These are phyloP conservation scores for Baudoinia panamericana DNA, from an alignment of 495 filamentous ascomycete genomes.

Conservation along the genomic window DNA sequence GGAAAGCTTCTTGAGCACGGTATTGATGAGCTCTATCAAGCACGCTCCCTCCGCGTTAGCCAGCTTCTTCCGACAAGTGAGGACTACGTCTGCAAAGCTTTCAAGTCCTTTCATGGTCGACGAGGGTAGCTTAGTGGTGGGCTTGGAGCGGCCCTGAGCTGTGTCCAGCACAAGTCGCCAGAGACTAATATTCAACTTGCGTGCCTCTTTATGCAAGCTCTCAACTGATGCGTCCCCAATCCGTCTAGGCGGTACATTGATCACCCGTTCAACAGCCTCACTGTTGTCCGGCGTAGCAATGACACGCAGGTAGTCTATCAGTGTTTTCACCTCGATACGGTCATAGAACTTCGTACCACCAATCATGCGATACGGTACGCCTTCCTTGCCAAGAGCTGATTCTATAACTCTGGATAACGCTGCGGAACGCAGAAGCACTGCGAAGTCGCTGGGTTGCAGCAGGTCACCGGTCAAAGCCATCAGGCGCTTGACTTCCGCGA, in stretches of 20 bases:
- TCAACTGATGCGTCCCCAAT: slow-evolving; percentile 75
- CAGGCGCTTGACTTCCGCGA: slow-evolving; percentile 66
- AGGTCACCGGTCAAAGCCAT: slow-evolving; percentile 58
- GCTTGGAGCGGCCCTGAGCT: slow-evolving; percentile 53
- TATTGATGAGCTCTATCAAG: slow-evolving; percentile 58
- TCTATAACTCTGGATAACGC: slow-evolving; percentile 76
- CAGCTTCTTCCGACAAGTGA: slow-evolving; percentile 47
- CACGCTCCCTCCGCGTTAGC: slow-evolving; percentile 36
- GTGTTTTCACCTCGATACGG: slow-evolving; percentile 72
- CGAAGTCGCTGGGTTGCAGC: slow-evolving; percentile 63
- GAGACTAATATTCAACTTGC: slow-evolving; percentile 48
- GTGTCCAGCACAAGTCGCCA: slow-evolving; percentile 61
- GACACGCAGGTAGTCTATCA: slow-evolving; percentile 81
- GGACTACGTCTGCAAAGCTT: slow-evolving; percentile 47
- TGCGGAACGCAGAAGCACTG: slow-evolving; percentile 75
- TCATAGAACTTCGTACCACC: slow-evolving; percentile 90
- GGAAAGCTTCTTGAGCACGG: slow-evolving; percentile 57
- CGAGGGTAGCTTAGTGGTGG: slow-evolving; percentile 56
- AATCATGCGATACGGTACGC: slow-evolving; percentile 88
- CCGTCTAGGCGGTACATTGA: slow-evolving; percentile 71
- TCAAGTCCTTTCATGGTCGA: slow-evolving; percentile 52
- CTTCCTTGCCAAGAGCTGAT: slow-evolving; percentile 65
- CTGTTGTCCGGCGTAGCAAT: slow-evolving; percentile 78
- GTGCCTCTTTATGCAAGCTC: slow-evolving; percentile 57
- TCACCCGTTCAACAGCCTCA: slow-evolving; percentile 70